Conservation (phyloP, 2,329 filamentous ascomycete species). For the Cladosporium sp. region DNA sequence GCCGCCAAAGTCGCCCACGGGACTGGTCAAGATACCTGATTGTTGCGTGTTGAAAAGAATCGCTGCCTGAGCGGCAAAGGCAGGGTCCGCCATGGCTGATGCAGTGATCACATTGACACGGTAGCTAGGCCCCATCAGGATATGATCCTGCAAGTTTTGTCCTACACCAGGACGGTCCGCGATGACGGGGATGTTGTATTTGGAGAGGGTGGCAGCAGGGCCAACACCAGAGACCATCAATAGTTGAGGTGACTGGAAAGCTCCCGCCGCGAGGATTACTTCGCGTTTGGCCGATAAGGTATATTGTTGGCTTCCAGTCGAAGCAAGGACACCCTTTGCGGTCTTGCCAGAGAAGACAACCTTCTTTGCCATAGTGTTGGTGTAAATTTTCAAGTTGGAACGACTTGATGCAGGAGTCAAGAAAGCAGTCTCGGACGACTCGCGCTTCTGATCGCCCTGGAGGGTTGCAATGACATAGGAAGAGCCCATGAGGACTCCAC, state of each 20-base stretch:
- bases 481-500: constrained; percentile 25
- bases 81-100: constrained; percentile 20
- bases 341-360: constrained; percentile 1
- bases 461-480: constrained; percentile 21
- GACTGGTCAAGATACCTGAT: constrained; percentile 26
- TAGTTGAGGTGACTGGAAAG: constrained; percentile 45
- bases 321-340: constrained; percentile 5
- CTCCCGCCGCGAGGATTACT: constrained; percentile 47
- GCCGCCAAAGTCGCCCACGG: background rate
- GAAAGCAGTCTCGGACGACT: constrained; percentile 28
- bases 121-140: constrained; percentile 39
- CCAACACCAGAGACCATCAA: constrained; percentile 37
- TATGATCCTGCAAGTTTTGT: constrained; percentile 34
- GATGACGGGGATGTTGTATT: constrained; percentile 34
- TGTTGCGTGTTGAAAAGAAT: constrained; percentile 22
- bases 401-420: constrained; percentile 28
- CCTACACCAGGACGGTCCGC: constrained; percentile 32
- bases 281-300: constrained; percentile 40
- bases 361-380: constrained; percentile 28
- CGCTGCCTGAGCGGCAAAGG: constrained; percentile 19
- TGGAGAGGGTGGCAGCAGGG: constrained; percentile 33
- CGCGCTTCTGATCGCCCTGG: background rate
- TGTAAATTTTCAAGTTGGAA: constrained; percentile 35
- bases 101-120: constrained; percentile 25
- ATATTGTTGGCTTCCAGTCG: constrained; percentile 27